Conservation (phyloP, 2,329 filamentous ascomycete species). For the Neopestalotiopsis sp. region DNA sequence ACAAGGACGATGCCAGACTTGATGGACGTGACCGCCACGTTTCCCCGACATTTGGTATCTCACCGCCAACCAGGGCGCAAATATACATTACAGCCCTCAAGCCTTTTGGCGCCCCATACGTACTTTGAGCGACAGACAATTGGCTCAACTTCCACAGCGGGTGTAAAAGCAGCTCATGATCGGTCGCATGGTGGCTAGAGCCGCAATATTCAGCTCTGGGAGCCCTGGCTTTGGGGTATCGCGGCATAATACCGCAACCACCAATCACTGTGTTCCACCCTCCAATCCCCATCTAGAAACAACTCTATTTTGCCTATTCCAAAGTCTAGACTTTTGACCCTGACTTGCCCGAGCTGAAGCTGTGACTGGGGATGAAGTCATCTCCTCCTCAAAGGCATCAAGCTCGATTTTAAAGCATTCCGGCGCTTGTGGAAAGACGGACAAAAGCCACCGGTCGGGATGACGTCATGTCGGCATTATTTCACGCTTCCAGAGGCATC, state of each 20-base stretch:
- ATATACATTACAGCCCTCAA: slow-evolving; percentile 1
- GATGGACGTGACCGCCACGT: neutral
- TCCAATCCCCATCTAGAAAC: neutral
- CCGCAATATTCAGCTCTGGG: too few relatives aligned
- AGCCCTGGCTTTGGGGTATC: too few relatives aligned
- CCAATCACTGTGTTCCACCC: too few relatives aligned
- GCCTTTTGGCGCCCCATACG: neutral
- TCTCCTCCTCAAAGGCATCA: neutral
- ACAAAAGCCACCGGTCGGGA: neutral
- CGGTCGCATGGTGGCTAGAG: neutral
- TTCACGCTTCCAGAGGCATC: neutral
- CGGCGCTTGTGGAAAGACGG: neutral
- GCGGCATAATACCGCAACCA: too few relatives aligned
- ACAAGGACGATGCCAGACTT: neutral
- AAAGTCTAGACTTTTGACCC: neutral
- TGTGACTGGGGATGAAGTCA: neutral
- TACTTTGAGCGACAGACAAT: neutral
- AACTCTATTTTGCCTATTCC: neutral
- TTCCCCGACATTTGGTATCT: neutral
- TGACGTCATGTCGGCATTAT: neutral
- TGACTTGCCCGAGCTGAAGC: neutral
- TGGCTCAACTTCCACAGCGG: neutral
- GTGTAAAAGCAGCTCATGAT: too few relatives aligned
- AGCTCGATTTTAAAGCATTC: neutral
- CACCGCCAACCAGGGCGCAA: neutral